phyloP scores from a whole-genome alignment of 2,329 filamentous ascomycete species.

The Epichloe scottii region DNA sequence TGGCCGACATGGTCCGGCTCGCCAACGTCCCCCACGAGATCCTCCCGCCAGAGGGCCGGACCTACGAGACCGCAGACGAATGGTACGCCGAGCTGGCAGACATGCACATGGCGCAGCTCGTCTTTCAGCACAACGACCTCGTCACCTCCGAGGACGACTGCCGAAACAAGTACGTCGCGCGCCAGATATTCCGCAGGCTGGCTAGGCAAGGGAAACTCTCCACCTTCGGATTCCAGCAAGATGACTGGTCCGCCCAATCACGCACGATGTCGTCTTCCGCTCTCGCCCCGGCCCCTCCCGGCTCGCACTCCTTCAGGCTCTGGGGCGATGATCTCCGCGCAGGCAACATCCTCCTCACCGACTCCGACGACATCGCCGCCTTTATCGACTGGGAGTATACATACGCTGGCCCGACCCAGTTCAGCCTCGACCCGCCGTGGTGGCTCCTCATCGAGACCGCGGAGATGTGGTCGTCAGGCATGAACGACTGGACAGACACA shows the following conservation, averaged over 20 bases:
- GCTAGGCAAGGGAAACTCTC: slow-evolving; percentile 14
- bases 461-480: slow-evolving; percentile 20
- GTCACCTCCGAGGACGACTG: slow-evolving; percentile 22
- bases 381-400: slow-evolving; percentile 30
- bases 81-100: slow-evolving; percentile 26
- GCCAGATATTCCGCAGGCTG: slow-evolving; percentile 27
- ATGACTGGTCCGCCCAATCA: background rate
- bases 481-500: slow-evolving; percentile 16
- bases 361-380: slow-evolving; percentile 12
- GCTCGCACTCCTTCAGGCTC: slow-evolving; percentile 12
- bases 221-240: background rate
- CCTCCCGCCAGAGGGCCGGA: slow-evolving; percentile 10
- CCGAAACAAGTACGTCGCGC: slow-evolving; percentile 29
- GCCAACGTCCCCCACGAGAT: slow-evolving; percentile 11
- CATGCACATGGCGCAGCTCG: slow-evolving; percentile 25
- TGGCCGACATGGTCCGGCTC: slow-evolving; percentile 24
- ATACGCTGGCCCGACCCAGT: slow-evolving; percentile 23
- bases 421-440: slow-evolving; percentile 23
- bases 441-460: slow-evolving; percentile 23
- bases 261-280: no score
- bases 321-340: slow-evolving; percentile 23
- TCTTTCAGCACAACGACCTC: slow-evolving; percentile 27
- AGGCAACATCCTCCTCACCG: slow-evolving; percentile 19
- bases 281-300: no score
- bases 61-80: slow-evolving; percentile 15